Conservation (phyloP, 306 rosid species). For the Cucurbita maxima region DNA sequence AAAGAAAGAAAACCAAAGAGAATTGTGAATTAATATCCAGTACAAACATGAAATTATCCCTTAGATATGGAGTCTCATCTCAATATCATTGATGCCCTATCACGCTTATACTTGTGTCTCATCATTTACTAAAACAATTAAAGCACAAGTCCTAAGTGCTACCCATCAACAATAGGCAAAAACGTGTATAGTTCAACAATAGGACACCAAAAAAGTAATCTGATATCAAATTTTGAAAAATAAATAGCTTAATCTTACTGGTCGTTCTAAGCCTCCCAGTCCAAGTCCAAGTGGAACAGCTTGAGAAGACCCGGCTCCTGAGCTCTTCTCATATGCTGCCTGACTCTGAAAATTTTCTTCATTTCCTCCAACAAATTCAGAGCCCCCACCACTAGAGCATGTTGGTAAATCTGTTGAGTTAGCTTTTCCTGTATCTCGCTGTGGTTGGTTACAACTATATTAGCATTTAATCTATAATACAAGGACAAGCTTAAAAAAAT, state of each 20-base stretch:
- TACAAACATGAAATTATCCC: background rate
- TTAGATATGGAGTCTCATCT: background rate
- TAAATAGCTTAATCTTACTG: conserved; percentile 36
- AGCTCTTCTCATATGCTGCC: conserved; percentile 19
- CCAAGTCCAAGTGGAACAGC: conserved; percentile 86
- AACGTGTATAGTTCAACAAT: background rate
- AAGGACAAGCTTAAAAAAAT: background rate
- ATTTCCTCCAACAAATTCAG: conserved; percentile 18
- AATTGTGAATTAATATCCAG: background rate
- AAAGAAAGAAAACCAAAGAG: background rate
- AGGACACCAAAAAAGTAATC: background rate
- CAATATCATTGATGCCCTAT: background rate
- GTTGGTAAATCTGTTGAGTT: conserved; percentile 25
- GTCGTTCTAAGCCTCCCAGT: conserved; percentile 50
- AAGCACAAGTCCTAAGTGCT: background rate
- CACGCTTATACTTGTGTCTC: background rate
- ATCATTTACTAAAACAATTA: background rate
- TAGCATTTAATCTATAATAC: background rate
- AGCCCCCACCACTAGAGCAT: conserved; percentile 34
- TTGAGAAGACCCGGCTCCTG: conserved; percentile 31
- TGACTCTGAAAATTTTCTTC: conserved; percentile 20
- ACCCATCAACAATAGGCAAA: background rate
- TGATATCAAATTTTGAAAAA: background rate
- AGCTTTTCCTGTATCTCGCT: conserved; percentile 3
- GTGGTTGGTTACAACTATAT: conserved; percentile 1